A percentile compares a stretch with the other conserved stretches of the same genome.
phyloP scores from a whole-genome alignment of 75 land plant genomes.

The Pinus albicaulis region DNA sequence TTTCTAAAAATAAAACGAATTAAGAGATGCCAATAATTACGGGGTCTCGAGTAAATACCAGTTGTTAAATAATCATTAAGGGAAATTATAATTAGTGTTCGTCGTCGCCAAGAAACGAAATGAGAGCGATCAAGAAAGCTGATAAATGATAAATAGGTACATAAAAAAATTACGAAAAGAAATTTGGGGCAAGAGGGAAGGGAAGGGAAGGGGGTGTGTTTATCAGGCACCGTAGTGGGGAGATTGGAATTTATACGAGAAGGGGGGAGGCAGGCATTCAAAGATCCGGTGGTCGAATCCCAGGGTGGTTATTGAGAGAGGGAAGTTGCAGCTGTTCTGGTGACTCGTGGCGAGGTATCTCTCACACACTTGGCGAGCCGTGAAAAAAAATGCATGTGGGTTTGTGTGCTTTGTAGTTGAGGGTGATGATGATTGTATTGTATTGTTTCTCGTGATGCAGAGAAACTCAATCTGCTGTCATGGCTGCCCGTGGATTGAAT shows the following conservation, averaged over 20 bases:
- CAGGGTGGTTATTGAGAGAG: not conserved
- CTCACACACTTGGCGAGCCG: not conserved
- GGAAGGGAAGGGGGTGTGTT: too few species aligned
- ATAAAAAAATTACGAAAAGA: too few species aligned
- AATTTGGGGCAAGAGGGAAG: too few species aligned
- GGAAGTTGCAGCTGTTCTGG: not conserved
- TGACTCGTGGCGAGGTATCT: constrained; percentile 2
- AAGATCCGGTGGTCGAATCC: not conserved
- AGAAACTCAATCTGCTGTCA: not conserved
- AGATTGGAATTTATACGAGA: not conserved
- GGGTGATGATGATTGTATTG: not conserved
- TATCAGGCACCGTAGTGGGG: not conserved
- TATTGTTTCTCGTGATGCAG: too few species aligned
- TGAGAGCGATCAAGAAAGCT: too few species aligned
- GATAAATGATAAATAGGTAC: too few species aligned
- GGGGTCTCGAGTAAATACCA: not conserved
- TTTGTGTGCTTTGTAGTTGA: not conserved
- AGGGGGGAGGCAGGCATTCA: not conserved
- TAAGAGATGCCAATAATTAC: constrained; percentile 9
- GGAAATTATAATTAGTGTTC: not conserved
- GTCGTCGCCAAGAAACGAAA: not conserved
- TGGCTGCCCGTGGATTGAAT: not conserved
- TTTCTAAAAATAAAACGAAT: constrained; percentile 11
- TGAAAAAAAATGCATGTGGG: constrained; percentile 6
- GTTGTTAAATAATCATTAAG: not conserved